Evolutionary conservation across 768 basidiomycete genomes (phyloP), one percentile per base, ranked within the genome.

Genomic region (Leccinum subgranulosum): DNA sequence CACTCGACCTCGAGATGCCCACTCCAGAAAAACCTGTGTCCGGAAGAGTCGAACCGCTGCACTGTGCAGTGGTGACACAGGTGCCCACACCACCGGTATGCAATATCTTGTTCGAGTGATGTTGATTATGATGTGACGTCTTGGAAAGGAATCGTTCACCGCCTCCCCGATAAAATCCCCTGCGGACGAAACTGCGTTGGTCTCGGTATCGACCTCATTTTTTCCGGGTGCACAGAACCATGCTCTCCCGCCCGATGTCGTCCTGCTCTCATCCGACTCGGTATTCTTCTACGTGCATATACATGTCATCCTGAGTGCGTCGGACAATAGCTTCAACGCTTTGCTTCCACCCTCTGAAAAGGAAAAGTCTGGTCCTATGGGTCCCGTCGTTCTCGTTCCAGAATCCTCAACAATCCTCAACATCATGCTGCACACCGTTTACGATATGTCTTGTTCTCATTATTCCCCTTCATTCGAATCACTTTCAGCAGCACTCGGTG

Each of bases 281-380:
- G 89, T 94, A 41, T 90, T 91, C 72, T 94, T 94, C 79, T 92
- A 92, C 66, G 86, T 86, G 6, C 89, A 92, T 69, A 75, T 78
- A 0, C 75, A 82, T 45, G 64, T 83, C 52, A 74, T 93, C 45
- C 76, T 87, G 33, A 66, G 72, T 3, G 79, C 76, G 11, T 93
- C 92, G 12, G 73, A 75, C 31, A 93, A 91, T 60, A 73, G 71
- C 12, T 92, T 92, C 72, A 78, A 80, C 48, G 74, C 78, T 4
- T 78, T 84, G 43, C 73, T 94, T 19, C 80, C 86, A 3, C 59
- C 74, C 5, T 64, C 77, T 2, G 60, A 75, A 28, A 69, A 76
- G 29, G 61, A 75, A 6, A 69, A 72, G 51, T 64, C 75, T 33
- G 76, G 80, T 25, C 79, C 79, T 21, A 55, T 75, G 29, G 82